Conservation (phyloP, 805 yeast genomes). For the Saccharomycopsis synnaedendra region DNA sequence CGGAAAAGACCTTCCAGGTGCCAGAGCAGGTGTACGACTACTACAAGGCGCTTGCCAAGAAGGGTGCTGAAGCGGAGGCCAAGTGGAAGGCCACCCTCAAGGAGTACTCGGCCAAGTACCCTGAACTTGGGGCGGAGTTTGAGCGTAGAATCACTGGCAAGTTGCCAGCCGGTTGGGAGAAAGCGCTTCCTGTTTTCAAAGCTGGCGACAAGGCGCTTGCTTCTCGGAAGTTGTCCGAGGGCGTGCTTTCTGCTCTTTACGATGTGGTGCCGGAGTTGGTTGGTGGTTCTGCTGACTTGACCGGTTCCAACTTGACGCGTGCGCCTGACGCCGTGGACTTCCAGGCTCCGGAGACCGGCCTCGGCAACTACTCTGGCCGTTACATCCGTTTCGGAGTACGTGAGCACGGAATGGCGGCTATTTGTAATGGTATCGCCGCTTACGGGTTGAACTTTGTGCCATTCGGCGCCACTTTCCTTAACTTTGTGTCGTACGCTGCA, state of each 20-base stretch:
- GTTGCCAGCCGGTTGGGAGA: slow-evolving; percentile 77
- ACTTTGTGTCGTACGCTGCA: slow-evolving; percentile 77
- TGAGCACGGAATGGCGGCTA: slow-evolving; percentile 99
- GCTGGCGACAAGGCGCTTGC: slow-evolving; percentile 77
- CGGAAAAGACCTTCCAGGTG: slow-evolving; percentile 66
- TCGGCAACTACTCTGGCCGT: slow-evolving; percentile 86
- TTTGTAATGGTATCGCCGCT: slow-evolving; percentile 94
- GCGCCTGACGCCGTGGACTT: slow-evolving; percentile 76
- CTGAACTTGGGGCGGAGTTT: slow-evolving; percentile 69
- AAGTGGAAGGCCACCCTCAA: slow-evolving; percentile 64
- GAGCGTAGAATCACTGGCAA: slow-evolving; percentile 65
- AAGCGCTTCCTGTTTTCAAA: slow-evolving; percentile 66
- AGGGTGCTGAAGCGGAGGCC: slow-evolving; percentile 57
- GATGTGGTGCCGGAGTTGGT: slow-evolving; percentile 72
- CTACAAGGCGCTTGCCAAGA: slow-evolving; percentile 41
- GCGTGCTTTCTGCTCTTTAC: slow-evolving; percentile 51
- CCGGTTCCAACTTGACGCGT: slow-evolving; percentile 93
- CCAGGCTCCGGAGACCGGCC: slow-evolving; percentile 73
- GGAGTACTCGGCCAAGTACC: slow-evolving; percentile 56
- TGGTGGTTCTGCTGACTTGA: slow-evolving; percentile 98
- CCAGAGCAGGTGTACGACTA: slow-evolving; percentile 74
- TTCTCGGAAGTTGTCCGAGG: slow-evolving; percentile 88
- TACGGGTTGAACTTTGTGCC: slow-evolving; percentile 75
- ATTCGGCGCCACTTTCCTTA: slow-evolving; percentile 96
- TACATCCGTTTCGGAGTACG: slow-evolving; percentile 97